Evolutionary conservation across 805 yeast species (phyloP), one percentile per base, ranked within the genome.

Genomic region (Candida takata): DNA sequence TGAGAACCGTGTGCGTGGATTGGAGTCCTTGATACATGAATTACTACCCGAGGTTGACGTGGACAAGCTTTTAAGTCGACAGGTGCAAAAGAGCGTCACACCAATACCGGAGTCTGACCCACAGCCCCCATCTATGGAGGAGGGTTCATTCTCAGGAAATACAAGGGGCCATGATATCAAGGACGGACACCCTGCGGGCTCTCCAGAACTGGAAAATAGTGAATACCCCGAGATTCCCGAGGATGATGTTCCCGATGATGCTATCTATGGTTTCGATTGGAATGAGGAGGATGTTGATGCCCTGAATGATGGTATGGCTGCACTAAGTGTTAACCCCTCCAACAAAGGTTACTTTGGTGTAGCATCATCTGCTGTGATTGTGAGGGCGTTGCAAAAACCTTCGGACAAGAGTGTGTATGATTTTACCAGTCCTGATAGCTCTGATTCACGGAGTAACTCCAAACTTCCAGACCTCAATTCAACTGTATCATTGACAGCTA

Each of bases 341-440:
- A 72, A 77, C 19, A 70, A 70, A 20, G 85, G 86, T 1, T 79
- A 74, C 50, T 73, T 74, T 44, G 87, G 87, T 2, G 69, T 71
- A 10, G 81, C 77, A 8, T 77, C 86, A 4, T 66, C 75, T 40
- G 69, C 79, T 3, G 72, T 74, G 7, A 58, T 75, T 14, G 54
- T 79, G 29, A 62, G 77, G 45, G 69, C 72, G 9, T 46, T 74
- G 28, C 62, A 65, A 26, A 52, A 64, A 25, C 60, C 61, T 10
- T 42, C 51, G 10, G 60, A 58, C 14, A 45, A 47, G 4, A 43
- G 46, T 8, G 49, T 44, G 18, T 41, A 40, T 11, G 38, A 33
- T 29, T 32, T 47, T 21, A 14, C 40, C 44, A 21, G 27, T 24
- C 43, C 49, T 8, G 24, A 29, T 12, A 37, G 34, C 6, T 27